Base-by-base conservation (phyloP, 148 eudicot species). In the Fallopia convolvulus region DNA sequence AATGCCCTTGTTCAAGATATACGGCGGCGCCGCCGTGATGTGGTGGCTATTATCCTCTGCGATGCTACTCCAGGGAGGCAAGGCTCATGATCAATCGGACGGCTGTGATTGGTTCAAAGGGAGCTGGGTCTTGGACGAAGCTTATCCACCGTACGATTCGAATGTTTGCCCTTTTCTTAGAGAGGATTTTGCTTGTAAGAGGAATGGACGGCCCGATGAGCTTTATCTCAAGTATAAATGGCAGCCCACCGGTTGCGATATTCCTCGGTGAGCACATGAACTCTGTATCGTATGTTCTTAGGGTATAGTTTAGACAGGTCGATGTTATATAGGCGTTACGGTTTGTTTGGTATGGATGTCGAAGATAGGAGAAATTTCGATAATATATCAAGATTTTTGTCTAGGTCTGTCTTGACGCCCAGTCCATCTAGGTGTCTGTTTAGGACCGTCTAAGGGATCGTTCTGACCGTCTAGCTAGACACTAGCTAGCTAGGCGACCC, bases 61-160 rank as follows among this genome's bases (percentile, higher is more conserved):
- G 20, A 3, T 39, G 72, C 72, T 68, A 39, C 11, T 68, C 21
- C 72, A 68, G 4, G 72, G 21, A 68, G 72, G 20, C 1, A 5
- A 58, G 66, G 2, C 63, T 0, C 26, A 11, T 18, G 53, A 6
- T 5, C n/a, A n/a, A 50, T 49, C 46, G 30, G 30, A 49, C 6
- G 68, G 66, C 11, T 90, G 97, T 48, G 73, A 92, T 75, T 21
- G 86, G 6, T 88, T 80, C 46, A 1, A 81, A 75, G 97, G 97
- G n/a, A 86, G 77, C 36, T 92, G 97, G 97, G 82, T 82, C 2
- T 61, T 33, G 26, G 84, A 87, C 78, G 75, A 70, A 0, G 70
- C 85, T 2, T 82, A 80, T 49, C 85, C 82, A 14, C 87, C 81
- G 0, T 87, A 88, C 53, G 72, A 61, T 40, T 61, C 78, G 20